Evolutionary conservation across 2,329 filamentous ascomycete species (phyloP).

Genomic region (Lojkania enalia): DNA sequence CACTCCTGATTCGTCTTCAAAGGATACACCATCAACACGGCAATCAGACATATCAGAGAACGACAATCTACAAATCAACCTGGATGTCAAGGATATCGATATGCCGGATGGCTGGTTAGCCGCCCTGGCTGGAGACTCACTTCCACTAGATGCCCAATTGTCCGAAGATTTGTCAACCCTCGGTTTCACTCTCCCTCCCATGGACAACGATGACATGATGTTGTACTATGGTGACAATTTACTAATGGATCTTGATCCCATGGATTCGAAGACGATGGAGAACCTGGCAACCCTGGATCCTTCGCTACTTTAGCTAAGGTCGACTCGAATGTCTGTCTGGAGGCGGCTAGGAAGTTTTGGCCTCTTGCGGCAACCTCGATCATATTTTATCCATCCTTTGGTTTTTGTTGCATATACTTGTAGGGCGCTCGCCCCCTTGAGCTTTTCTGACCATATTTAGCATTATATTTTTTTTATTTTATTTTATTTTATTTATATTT

Average conservation of each 20-base stretch:
- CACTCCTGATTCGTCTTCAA: constrained; percentile 41
- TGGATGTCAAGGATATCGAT: constrained; percentile 41
- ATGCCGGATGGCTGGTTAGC: constrained; percentile 39
- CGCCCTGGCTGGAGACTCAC: constrained; percentile 27
- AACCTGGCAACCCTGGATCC: constrained; percentile 26
- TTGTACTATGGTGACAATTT: constrained; percentile 32
- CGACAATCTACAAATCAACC: constrained; percentile 46
- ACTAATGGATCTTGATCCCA: constrained; percentile 39
- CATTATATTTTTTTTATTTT: no score
- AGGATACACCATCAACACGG: constrained; percentile 43
- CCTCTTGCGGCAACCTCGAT: no score
- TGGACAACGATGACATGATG: constrained; percentile 43
- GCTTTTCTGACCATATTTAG: no score
- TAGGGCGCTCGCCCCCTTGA: no score
- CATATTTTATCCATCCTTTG: no score
- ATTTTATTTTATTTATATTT: not conserved
- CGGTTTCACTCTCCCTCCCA: constrained; percentile 35
- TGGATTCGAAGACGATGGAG: constrained; percentile 37
- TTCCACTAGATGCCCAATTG: constrained; percentile 37
- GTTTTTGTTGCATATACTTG: no score
- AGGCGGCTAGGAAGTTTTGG: no score
- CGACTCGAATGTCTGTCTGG: no score
- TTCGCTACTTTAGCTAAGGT: constrained; percentile 15
- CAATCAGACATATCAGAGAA: constrained; percentile 49
- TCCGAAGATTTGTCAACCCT: constrained; percentile 37